phyloP scores from a whole-genome alignment of 495 filamentous ascomycete genomes.

The Penicillium chermesinum region DNA sequence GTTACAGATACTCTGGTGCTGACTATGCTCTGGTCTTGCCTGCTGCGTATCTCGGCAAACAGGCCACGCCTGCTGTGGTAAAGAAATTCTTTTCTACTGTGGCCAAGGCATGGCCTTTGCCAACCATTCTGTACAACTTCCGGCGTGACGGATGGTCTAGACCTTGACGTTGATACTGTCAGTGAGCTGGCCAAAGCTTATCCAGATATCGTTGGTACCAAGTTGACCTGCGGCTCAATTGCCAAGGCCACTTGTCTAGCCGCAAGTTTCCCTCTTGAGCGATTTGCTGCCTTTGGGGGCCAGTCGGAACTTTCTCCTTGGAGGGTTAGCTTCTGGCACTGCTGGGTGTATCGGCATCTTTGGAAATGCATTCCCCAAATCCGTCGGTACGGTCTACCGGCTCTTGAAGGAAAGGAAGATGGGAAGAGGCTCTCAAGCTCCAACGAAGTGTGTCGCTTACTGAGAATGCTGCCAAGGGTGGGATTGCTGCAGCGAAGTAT shows the following conservation, averaged over 20 bases:
- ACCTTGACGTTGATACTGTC: conserved; percentile 60
- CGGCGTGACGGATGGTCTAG: conserved; percentile 65
- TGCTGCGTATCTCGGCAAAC: conserved; percentile 59
- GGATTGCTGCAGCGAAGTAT: conserved; percentile 63
- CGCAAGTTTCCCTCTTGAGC: conserved; percentile 46
- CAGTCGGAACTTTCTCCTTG: conserved; percentile 68
- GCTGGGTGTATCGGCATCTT: conserved; percentile 63
- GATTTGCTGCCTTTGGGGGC: conserved; percentile 63
- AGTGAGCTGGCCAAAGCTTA: conserved; percentile 45
- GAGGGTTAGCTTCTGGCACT: conserved; percentile 36
- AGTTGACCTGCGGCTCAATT: conserved; percentile 65
- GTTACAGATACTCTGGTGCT: conserved; percentile 55
- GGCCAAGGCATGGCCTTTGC: conserved; percentile 44
- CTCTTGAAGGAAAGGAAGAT: conserved; percentile 59
- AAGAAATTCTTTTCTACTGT: conserved; percentile 58
- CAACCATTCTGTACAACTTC: conserved; percentile 67
- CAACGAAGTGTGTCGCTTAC: conserved; percentile 69
- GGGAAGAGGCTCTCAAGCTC: conserved; percentile 60
- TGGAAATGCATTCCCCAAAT: conserved; percentile 61
- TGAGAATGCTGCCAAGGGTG: conserved; percentile 77
- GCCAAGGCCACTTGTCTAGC: conserved; percentile 59
- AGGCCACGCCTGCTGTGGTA: conserved; percentile 53
- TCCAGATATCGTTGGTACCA: conserved; percentile 57
- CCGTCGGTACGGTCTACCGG: conserved; percentile 41
- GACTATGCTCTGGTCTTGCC: conserved; percentile 59